Evolutionary conservation across 2,329 filamentous ascomycete genomes (phyloP), one percentile per base, ranked within the genome.

Genomic region (Diaporthe sp.): DNA sequence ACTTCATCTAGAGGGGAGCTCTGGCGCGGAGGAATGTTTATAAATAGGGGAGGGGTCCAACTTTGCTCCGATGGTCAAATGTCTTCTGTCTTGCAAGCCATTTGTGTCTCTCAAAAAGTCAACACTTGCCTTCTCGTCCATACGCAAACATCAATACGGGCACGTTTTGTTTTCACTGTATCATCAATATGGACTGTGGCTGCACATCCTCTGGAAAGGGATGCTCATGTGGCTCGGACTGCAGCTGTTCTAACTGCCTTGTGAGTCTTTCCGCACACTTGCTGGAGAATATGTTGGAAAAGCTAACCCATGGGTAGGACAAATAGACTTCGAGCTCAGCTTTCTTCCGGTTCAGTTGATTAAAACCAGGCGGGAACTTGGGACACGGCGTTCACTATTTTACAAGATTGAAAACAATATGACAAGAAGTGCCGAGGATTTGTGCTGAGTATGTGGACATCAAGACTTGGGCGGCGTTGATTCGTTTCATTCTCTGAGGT

Each of bases 31-130:
- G 0, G 2, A 6, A 6, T 25, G 4, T 35, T 35, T 67, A 67
- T 67, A 67, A 50, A 47, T 50, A 67, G 42, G 42, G 28, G 19
- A 5, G 1, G 15, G 6, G 25, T 7, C 28, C 42, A n/a, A 15
- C 12, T 17, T 10, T 45, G 9, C n/a, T 6, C 10, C 13, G 2
- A 6, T 13, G 1, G 4, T 50, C 12, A 19, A 15, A 4, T 10
- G 0, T 7, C 5, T 10, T 0, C 15, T 0, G 2, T 33, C 5
- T 9, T 8, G 0, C 30, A 35, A 35, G 4, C 19, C 30, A n/a
- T 8, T 28, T n/a, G 8, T 38, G 19, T 28, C 4, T 25, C 8
- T 19, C 30, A 17, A 3, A 45, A 42, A 19, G 9, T 6, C 19
- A 19, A 7, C 30, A 35, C 25, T 7, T 35, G 5, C 35, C 1